Conservation (phyloP, 306 rosid species). For the Morella rubra region DNA sequence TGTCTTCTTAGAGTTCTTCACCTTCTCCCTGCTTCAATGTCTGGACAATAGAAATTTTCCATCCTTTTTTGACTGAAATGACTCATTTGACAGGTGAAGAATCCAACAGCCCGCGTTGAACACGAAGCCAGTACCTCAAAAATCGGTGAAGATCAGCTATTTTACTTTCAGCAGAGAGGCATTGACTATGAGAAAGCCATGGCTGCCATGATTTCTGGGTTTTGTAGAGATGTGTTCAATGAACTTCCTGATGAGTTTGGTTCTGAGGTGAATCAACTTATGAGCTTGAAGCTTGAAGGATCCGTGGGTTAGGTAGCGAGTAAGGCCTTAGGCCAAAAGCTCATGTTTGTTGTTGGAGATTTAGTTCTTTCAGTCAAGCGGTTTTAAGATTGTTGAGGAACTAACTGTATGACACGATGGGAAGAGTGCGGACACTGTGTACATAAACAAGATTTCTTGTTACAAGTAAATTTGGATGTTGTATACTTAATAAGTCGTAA, state of each 20-base stretch:
- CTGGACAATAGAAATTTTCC: conserved; percentile 1
- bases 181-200: conserved; percentile 86
- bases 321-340: neutral
- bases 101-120: conserved; percentile 82
- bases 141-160: conserved; percentile 89
- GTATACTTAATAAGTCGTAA: neutral
- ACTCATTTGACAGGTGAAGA: conserved; percentile 60
- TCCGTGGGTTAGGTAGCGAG: conserved; percentile 63
- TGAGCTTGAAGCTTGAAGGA: conserved; percentile 95
- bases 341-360: conserved; percentile 6
- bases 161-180: conserved; percentile 95
- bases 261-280: conserved; percentile 88
- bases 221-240: conserved; percentile 87
- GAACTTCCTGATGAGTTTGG: conserved; percentile 98
- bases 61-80: neutral
- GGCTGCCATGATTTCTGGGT: conserved; percentile 98
- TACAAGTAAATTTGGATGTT: neutral
- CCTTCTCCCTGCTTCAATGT: neutral
- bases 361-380: conserved; percentile 15
- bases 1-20: neutral
- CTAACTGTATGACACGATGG: conserved; percentile 1
- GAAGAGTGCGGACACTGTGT: conserved; percentile 5
- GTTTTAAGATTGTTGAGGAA: neutral
- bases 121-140: conserved; percentile 97
- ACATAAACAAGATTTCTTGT: conserved; percentile 23